A percentile compares a stretch with the other conserved stretches of the same genome.
phyloP scores from a whole-genome alignment of 768 basidiomycete genomes.

The Pisolithus tinctorius region DNA sequence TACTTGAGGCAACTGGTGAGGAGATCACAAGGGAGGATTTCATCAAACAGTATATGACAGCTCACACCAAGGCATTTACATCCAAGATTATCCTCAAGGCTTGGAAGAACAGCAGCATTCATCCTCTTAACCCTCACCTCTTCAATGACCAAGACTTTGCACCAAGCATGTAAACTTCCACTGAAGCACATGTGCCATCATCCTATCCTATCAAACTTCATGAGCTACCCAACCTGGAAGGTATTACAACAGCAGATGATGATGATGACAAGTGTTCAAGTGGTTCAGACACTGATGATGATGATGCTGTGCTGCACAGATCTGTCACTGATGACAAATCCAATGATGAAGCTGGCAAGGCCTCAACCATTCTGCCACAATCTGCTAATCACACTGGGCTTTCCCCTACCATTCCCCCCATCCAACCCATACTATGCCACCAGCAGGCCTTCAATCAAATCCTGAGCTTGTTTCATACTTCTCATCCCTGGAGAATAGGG shows the following conservation, averaged over 20 bases:
- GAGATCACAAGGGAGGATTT: constrained; percentile 5
- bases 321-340: too few relatives aligned
- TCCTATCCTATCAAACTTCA: constrained; percentile 7
- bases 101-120: constrained; percentile 20
- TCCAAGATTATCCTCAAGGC: constrained; percentile 13
- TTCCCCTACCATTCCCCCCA: neutral
- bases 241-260: neutral
- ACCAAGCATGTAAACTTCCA: constrained; percentile 16
- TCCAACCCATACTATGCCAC: neutral
- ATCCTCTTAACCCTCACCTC: constrained; percentile 20
- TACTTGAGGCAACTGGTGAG: constrained; percentile 13
- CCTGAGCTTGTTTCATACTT: neutral
- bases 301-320: too few relatives aligned
- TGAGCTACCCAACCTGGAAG: neutral
- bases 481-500: neutral
- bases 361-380: too few relatives aligned
- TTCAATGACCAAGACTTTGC: constrained; percentile 21
- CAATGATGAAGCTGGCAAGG: too few relatives aligned
- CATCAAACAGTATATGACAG: constrained; percentile 2
- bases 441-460: neutral
- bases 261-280: neutral
- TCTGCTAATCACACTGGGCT: too few relatives aligned
- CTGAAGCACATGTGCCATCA: constrained; percentile 8
- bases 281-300: neutral
- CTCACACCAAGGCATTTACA: constrained; percentile 7